Evolutionary conservation across 768 basidiomycete genomes (phyloP), one percentile per base, ranked within the genome.

Genomic region (Saitozyma podzolica): DNA sequence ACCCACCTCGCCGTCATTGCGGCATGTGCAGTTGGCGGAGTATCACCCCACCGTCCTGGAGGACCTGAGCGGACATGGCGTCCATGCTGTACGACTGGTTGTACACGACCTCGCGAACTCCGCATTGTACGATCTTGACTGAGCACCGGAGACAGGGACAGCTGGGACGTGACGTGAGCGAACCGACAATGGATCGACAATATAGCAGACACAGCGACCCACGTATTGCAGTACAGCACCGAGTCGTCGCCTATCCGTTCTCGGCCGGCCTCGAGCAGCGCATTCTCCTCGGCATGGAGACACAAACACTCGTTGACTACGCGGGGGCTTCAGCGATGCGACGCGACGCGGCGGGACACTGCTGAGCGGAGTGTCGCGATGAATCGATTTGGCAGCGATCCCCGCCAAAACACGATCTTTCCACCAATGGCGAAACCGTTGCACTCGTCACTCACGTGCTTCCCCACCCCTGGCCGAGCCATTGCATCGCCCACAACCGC

Each of bases 191-290:
- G 41, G 40, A 13, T 8, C 20, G 39, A 40, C 47, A 40, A 17
- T 43, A 37, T 41, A 58, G 50, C 16, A 14, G 19, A 39, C 9
- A 54, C 3, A 40, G 41, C 40, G 50, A 79, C 90, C 67, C 63
- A 97, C 93, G 96, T 99, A 74, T 99, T 99, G 84, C 96, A 99
- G 77, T 98, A 99, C 13, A 99, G 76, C n/a, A 91, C 89, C 2
- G 90, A 86, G 55, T 82, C 80, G 52, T 76, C 75, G 1, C 81
- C 82, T n/a, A 95, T 85, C 52, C 96, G 83, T 63, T 97, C 96
- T 61, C 91, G 81, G 16, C 96, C 95, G 1, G 92, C 92, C 81
- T 98, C 95, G 2, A 98, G 80, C 13, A 98, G 82, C 0, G 95
- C 96, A 74, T 98, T 99, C 81, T 99, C 96, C 80, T 99, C 96